Percentiles rank a stretch among this genome's conserved stretches.
phyloP scores from a whole-genome alignment of 73 alveolate genomes.

The Uronychia binucleata region DNA sequence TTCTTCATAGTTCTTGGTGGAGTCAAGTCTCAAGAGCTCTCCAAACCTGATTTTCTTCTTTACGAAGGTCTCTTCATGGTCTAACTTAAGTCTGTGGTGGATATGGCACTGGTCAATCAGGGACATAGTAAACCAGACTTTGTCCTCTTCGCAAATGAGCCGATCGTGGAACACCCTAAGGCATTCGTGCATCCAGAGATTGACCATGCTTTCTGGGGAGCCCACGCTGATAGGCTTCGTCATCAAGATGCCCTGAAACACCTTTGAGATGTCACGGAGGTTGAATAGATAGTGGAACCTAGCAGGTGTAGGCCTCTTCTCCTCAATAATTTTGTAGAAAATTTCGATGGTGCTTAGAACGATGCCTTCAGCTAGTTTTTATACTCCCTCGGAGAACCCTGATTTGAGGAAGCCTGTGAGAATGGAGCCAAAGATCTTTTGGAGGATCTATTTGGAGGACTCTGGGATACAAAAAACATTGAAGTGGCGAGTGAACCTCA shows the following conservation, averaged over 20 bases:
- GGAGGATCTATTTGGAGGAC: constrained; percentile 55
- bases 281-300: constrained; percentile 94
- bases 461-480: constrained; percentile 93
- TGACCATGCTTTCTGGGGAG: constrained; percentile 80
- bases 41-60: constrained; percentile 91
- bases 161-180: constrained; percentile 96
- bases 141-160: constrained; percentile 91
- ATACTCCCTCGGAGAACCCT: constrained; percentile 89
- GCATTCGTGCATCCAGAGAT: constrained; percentile 97
- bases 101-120: constrained; percentile 78
- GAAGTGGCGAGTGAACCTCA: constrained; percentile 93
- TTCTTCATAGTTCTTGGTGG: constrained; percentile 94
- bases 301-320: constrained; percentile 94
- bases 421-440: constrained; percentile 76
- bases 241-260: constrained; percentile 92
- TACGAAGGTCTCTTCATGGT: constrained; percentile 88
- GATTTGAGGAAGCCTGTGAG: constrained; percentile 71
- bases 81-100: constrained; percentile 84
- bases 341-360: constrained; percentile 90
- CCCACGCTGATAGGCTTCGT: constrained; percentile 80
- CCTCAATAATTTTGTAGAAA: constrained; percentile 79
- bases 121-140: constrained; percentile 89
- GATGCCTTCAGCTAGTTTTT: constrained; percentile 88
- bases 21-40: constrained; percentile 94
- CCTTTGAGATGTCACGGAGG: constrained; percentile 92